A percentile compares a stretch with the other conserved stretches of the same genome.
These are phyloP conservation scores for Paecilomyces sp. DNA, from an alignment of 2,329 filamentous ascomycete genomes.

Conservation along the genomic window DNA sequence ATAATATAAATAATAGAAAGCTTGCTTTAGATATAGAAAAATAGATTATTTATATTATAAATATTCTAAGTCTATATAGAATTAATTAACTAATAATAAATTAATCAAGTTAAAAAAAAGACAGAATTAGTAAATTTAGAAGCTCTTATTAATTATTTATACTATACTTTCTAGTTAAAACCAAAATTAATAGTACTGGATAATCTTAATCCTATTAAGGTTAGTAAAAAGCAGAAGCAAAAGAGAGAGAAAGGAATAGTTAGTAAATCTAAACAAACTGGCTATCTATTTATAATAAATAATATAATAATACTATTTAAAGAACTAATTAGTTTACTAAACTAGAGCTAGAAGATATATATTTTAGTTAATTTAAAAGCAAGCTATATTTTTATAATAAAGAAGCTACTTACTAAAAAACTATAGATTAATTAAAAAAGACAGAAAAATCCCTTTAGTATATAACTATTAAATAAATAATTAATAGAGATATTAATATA, in stretches of 20 bases:
- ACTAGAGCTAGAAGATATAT: neutral
- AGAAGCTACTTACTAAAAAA: neutral
- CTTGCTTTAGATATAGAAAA: neutral
- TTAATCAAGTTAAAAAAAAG: neutral
- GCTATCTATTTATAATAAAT: neutral
- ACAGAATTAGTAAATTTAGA: neutral
- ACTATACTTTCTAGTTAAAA: neutral
- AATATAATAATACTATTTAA: neutral
- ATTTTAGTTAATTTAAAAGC: neutral
- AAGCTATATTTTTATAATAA: no score
- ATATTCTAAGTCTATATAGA: neutral
- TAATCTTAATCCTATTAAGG: no score
- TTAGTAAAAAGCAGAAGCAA: neutral
- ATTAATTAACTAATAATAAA: neutral
- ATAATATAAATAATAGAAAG: neutral
- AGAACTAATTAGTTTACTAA: neutral
- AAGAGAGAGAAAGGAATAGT: neutral
- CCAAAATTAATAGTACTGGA: neutral
- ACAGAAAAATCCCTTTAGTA: neutral
- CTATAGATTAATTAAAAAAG: neutral
- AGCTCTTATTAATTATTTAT: neutral
- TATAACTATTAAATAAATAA: neutral
- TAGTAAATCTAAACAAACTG: neutral
- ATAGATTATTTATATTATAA: neutral
- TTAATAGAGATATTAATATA: neutral